phyloP scores from a whole-genome alignment of 2,329 filamentous ascomycete species.

The Fusarium tupiense region DNA sequence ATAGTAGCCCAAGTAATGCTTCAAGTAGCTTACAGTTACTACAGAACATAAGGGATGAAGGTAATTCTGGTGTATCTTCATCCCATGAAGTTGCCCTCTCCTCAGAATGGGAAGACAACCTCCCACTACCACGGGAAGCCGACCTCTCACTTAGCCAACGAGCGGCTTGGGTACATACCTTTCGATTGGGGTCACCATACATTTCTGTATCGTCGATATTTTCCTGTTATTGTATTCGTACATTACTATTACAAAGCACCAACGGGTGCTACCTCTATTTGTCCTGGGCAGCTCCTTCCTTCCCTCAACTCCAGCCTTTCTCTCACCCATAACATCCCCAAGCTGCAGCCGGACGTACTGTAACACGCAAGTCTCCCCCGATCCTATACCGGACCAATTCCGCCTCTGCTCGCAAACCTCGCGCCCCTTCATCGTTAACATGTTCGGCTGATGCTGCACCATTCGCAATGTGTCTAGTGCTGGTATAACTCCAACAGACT shows the following conservation, averaged over 20 bases:
- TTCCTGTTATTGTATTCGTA: background rate
- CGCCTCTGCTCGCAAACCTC: background rate
- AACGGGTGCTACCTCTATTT: accelerated
- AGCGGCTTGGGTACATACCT: background rate
- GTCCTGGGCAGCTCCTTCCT: background rate
- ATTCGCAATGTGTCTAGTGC: background rate
- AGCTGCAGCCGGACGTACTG: accelerated
- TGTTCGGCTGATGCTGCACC: background rate
- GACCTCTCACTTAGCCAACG: background rate
- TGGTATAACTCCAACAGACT: background rate
- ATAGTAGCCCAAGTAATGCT: background rate
- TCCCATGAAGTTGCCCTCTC: background rate
- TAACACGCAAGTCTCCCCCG: background rate
- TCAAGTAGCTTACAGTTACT: accelerated
- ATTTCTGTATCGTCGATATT: background rate
- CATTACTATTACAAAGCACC: background rate
- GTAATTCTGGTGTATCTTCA: background rate
- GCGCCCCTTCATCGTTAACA: background rate
- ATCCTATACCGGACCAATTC: no score
- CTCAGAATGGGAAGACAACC: no score
- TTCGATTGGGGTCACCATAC: accelerated
- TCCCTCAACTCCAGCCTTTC: background rate
- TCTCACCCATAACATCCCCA: background rate
- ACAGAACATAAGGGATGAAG: accelerated
- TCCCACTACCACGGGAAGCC: no score